Base-by-base conservation (phyloP, 139 green algal genomes). In the Deuterostichococcus epilithicus region DNA sequence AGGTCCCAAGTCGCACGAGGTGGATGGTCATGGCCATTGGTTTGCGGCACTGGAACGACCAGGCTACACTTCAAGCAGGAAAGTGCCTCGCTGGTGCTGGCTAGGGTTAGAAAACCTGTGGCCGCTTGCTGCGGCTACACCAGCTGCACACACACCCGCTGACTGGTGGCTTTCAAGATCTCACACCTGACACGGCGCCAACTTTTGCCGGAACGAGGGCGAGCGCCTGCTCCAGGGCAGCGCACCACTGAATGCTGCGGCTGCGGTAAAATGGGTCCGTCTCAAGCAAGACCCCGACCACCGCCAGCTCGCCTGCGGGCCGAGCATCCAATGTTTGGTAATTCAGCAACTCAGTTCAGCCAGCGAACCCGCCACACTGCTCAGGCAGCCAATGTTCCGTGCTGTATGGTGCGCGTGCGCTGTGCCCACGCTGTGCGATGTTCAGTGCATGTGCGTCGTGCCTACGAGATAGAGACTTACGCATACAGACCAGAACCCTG, bases 221-320 rank as follows among this genome's bases (percentile, higher is more conserved):
- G 22, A 80, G 81, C 25, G 76, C 83, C 10, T 76, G 73, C 5
- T 80, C 59, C 6, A 90, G 77, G 34, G 83, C 85, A 13, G 60
- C 78, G 36, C 80, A 70, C 33, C 89, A 52, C n/a, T 78, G 78
- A n/a, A n/a, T n/a, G n/a, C n/a, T n/a, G 13, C 81, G 78, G 76
- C 88, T 87, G 58, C 76, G 75, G n/a, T 78, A 74, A 36, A 63
- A 44, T 42, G 47, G 72, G 15, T 77, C 75, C 18, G 76, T 38
- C 66, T 90, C 70, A 38, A 91, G 68, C 77, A 92, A 75, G 10
- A 88, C 72, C 42, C 75, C 88, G 10, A 91, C 34, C 35, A 92
- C 88, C 2, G 80, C 79, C 28, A 90, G 82, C 47, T 73, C 78
- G 45, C 84, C 86, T 84, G 83, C 36, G 59, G 42, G 20, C 4